Evolutionary conservation across 345 rosid species (phyloP).

Genomic region (Citrus australasica): DNA sequence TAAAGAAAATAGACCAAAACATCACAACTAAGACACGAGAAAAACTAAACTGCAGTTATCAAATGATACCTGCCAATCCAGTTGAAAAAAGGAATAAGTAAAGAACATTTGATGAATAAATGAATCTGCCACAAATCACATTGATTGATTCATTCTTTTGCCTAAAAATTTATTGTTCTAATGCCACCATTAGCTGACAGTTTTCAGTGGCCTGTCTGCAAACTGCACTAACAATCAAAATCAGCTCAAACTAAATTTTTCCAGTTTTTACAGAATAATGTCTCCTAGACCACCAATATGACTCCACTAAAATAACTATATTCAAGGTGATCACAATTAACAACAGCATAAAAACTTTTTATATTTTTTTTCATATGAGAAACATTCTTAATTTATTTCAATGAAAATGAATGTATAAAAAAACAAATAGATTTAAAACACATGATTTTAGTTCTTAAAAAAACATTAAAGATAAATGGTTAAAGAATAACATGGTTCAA

Average conservation of each 20-base stretch:
- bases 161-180: neutral
- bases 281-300: neutral
- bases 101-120: neutral
- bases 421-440: neutral
- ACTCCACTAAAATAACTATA: neutral
- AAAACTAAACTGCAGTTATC: neutral
- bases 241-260: neutral
- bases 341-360: neutral
- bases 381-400: neutral
- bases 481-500: no score
- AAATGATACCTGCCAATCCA: neutral
- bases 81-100: neutral
- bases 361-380: neutral
- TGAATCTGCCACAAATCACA: neutral
- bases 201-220: neutral
- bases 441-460: neutral
- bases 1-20: conserved; percentile 6
- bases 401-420: neutral
- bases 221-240: neutral
- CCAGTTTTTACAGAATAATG: neutral
- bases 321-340: neutral
- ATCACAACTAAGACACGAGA: neutral
- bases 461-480: neutral
- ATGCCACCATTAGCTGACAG: neutral
- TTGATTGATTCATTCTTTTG: neutral